Evolutionary conservation across 768 basidiomycete genomes (phyloP), one percentile per base, ranked within the genome.

Genomic region (Tricholoma furcatifolium): DNA sequence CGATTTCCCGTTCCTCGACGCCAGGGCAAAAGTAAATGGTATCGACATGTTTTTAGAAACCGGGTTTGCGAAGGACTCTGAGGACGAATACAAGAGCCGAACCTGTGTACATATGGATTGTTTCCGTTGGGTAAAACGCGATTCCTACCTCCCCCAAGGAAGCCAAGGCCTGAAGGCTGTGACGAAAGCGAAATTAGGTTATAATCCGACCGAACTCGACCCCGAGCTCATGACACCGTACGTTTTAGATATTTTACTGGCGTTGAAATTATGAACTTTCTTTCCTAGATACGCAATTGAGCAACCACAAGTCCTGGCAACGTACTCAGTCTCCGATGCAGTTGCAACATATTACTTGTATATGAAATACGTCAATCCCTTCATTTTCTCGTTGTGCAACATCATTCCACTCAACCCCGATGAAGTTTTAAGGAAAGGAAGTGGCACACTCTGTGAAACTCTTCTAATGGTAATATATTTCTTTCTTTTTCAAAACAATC

Each of bases 341-440:
- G 97, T 98, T 9, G 96, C 97, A n/a, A 99, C 97, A 1, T 98
- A 99, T 68, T 98, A 98, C 69, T 81, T 99, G 32, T 98, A 99
- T 73, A 99, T 98, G 97, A 99, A 98, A 94, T 99, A 99, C 62
- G 95, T 99, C 9, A 95, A 98, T 65, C 97, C 97, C 0, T 99
- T 99, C 79, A 92, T 99, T 57, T 99, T 99, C 74, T 98, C 97
- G 8, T 73, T 99, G 34, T 98, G 97, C 71, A 99, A 97, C 76
- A 99, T 98, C 69, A 98, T 99, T 60, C 96, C 97, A 10, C 80
- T 99, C 48, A 87, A 87, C 62, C 94, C 97, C 2, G 97, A 99
- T 62, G 97, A 99, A 56, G 97, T 98, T 4, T 70, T 98, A 59
- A 78, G 96, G 46, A 98, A 99, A 68, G 97, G 97, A 31, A 91